Evolutionary conservation across 306 rosid species (phyloP), one percentile per base, ranked within the genome.

Genomic region (Casuarina equisetifolia): DNA sequence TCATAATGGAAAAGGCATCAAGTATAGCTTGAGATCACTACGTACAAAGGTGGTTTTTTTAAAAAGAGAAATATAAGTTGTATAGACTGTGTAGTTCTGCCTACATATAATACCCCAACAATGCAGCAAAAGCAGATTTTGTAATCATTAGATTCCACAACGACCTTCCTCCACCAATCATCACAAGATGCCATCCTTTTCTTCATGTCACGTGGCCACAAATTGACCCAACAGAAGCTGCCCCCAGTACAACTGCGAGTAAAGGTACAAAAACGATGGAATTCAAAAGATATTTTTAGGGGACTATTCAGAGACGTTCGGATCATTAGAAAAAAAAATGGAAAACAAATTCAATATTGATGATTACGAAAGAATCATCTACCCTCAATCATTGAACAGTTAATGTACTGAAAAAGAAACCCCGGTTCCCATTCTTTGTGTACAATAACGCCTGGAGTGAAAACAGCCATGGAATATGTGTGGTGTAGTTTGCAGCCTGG

Each of bases 131-230:
- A 42, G 38, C 70, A 67, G 71, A 78, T 74, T 67, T 49, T 20
- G 53, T 50, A 74, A 74, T 80, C 39, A 80, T 80, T 54, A n/a
- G 74, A 80, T 73, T 66, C 82, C 68, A 40, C 9, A 16, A 43
- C 69, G 74, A 6, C 46, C 54, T 15, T 45, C 49, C 69, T 20
- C 3, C 19, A 40, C 57, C 25, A 35, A 66, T 63, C 48, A 72
- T 25, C 9, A 17, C 9, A 7, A 19, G 57, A 59, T 57, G 54
- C 54, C 76, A 62, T 49, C 75, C 19, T 58, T 7, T 49, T 54
- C 46, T 36, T 12, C 69, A 32, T 45, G n/a, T 20, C 61, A 64
- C 69, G 74, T 64, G 16, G 61, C 46, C 74, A 40, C 82, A 61
- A 59, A 25, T 59, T 55, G 69, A 11, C 70, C 70, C 53, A 55